Evolutionary conservation across 805 yeast species (phyloP), one percentile per base, ranked within the genome.

Genomic region (Candida vaughaniae): DNA sequence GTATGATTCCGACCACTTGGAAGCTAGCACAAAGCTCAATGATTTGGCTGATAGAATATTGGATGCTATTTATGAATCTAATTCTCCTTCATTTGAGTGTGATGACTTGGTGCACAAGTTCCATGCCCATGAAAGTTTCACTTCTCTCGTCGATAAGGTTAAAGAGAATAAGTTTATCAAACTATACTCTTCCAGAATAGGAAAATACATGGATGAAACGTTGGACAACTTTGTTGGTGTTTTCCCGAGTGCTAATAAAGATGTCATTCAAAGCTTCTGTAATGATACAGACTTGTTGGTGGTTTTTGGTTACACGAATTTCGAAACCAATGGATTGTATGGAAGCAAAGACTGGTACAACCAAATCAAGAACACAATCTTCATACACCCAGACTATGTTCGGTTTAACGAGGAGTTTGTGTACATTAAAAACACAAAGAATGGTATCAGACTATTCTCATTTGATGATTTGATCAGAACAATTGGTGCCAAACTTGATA

Each of bases 161-260:
- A 85, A 43, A 2, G 39, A 47, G 6, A 43, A 52, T 26, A 39
- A 38, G 17, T 60, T 56, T 28, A 60, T 69, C 26, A 71, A 63
- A 64, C 35, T 72, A 76, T 52, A 81, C 77, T 56, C 77, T 70
- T 47, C 85, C 60, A 57, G 77, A 76, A 56, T 65, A 55, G 95
- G 89, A 11, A 83, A 88, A 57, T 80, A 86, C 6, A 60, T 89
- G 27, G 81, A 89, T 60, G 97, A 89, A 62, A 60, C 77, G n/a
- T 65, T 71, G 42, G 65, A 73, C 6, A 67, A 73, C 31, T 89
- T 75, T 53, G 70, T 80, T 42, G 96, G 95, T 25, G 78, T 76
- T 25, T 90, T 83, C 56, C 51, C 48, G 6, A 45, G 75, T 73
- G 37, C 61, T 0, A 35, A 49, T 9, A 23, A 42, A 3, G 40